Evolutionary conservation across 768 basidiomycete species (phyloP).

Genomic region (Tylopilus intermedius): DNA sequence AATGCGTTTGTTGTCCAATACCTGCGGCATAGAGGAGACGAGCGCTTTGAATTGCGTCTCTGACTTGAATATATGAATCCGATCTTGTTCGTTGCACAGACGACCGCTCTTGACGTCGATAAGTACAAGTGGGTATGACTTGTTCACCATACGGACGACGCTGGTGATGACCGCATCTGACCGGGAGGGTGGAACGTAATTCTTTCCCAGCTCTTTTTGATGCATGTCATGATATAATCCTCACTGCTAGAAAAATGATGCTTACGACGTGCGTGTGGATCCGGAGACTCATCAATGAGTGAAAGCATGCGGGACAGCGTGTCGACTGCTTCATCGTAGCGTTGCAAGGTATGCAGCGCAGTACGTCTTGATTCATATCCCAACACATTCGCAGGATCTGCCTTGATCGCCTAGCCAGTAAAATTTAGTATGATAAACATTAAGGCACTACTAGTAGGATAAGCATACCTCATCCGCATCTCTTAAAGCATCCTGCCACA

Average conservation of each 20-base stretch:
- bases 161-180: background rate
- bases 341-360: background rate
- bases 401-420: slow-evolving; percentile 1
- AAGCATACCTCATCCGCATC: background rate
- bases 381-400: background rate
- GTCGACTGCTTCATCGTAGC: background rate
- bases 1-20: background rate
- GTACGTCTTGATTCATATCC: background rate
- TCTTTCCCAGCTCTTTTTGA: background rate
- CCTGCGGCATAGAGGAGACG: background rate
- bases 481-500: background rate
- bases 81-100: background rate
- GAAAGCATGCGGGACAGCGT: background rate
- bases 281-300: background rate
- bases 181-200: background rate
- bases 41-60: background rate
- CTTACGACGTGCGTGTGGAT: background rate
- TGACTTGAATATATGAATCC: background rate
- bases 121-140: background rate
- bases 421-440: background rate
- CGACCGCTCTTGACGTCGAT: background rate
- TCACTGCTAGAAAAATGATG: background rate
- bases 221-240: background rate
- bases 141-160: background rate
- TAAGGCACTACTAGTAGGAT: background rate